Evolutionary conservation across 495 filamentous ascomycete genomes (phyloP).

Genomic region (Acidiella bohemica): DNA sequence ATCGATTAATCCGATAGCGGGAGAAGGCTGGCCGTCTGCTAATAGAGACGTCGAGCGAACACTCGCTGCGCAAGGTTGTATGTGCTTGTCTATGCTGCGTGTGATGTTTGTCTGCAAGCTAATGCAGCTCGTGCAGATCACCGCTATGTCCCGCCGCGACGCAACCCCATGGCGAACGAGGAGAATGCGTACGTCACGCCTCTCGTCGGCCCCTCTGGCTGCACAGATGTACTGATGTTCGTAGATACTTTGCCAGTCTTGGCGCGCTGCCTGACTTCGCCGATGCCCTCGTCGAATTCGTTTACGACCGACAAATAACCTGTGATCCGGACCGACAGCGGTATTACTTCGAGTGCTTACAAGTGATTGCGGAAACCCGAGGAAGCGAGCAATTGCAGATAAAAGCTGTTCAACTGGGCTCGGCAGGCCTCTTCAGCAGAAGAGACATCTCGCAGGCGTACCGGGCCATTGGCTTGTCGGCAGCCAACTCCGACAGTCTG

Average conservation of each 20-base stretch:
- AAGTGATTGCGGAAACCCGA: conserved; percentile 30
- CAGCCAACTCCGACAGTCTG: conserved; percentile 25
- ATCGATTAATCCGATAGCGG: conserved; percentile 54
- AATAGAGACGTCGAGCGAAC: conserved; percentile 14
- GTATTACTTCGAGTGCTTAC: conserved; percentile 39
- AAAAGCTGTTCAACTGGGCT: conserved; percentile 30
- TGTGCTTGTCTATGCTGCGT: conserved; percentile 1
- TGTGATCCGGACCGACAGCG: conserved; percentile 29
- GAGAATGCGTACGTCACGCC: conserved; percentile 8
- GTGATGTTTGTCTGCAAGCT: background rate
- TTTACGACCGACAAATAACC: conserved; percentile 31
- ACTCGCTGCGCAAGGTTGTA: conserved; percentile 16
- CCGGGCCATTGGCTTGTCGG: conserved; percentile 37
- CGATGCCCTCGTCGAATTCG: conserved; percentile 39
- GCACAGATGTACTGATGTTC: conserved; percentile 10
- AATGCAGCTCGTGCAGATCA: conserved; percentile 4
- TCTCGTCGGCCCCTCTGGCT: conserved; percentile 8
- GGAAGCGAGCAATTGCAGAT: conserved; percentile 31
- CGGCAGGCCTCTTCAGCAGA: conserved; percentile 30
- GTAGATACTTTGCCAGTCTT: conserved; percentile 35
- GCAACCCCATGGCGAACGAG: conserved; percentile 5
- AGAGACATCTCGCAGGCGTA: conserved; percentile 37
- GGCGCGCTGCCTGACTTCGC: conserved; percentile 37
- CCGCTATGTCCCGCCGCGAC: conserved; percentile 5
- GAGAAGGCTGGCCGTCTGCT: conserved; percentile 12